phyloP scores from a whole-genome alignment of 805 yeast species.

The Saccharomycopsis amapae region DNA sequence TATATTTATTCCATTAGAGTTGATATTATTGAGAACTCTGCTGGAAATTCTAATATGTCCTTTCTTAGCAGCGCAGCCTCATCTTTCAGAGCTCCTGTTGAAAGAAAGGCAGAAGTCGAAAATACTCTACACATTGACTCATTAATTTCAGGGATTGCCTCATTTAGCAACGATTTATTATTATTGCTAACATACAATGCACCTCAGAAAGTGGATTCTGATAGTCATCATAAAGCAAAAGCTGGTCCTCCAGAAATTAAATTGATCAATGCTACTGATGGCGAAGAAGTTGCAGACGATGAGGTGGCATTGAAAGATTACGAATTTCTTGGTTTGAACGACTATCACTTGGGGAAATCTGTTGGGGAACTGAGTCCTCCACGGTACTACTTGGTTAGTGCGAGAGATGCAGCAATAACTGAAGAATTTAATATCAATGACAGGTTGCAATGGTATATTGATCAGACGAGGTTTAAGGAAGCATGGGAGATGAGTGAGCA shows the following conservation, averaged over 20 bases:
- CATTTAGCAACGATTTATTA: slow-evolving; percentile 66
- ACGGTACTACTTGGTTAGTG: slow-evolving; percentile 64
- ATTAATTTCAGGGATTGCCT: slow-evolving; percentile 68
- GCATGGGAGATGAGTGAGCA: slow-evolving; percentile 77
- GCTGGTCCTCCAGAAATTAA: slow-evolving; percentile 66
- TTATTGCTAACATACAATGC: slow-evolving; percentile 48
- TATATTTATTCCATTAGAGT: slow-evolving; percentile 65
- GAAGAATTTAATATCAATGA: slow-evolving; percentile 65
- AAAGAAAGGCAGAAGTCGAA: slow-evolving; percentile 39
- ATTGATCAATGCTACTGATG: slow-evolving; percentile 54
- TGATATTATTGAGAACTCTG: slow-evolving; percentile 25
- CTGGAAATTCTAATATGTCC: slow-evolving; percentile 27
- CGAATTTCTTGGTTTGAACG: slow-evolving; percentile 65
- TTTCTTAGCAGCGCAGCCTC: slow-evolving; percentile 51
- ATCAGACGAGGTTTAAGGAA: slow-evolving; percentile 43
- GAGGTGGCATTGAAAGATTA: slow-evolving; percentile 59
- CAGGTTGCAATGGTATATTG: slow-evolving; percentile 64
- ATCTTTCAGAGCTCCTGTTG: slow-evolving; percentile 39
- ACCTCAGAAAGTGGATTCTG: not conserved
- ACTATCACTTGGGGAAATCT: slow-evolving; percentile 59
- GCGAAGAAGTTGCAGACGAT: slow-evolving; percentile 72
- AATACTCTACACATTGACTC: slow-evolving; percentile 36
- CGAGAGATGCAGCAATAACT: slow-evolving; percentile 74
- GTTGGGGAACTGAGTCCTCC: slow-evolving; percentile 32
- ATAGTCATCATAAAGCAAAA: slow-evolving; percentile 22